These are phyloP conservation scores for Claviceps citrina DNA, from an alignment of 2,329 filamentous ascomycete species.

Conservation along the genomic window DNA sequence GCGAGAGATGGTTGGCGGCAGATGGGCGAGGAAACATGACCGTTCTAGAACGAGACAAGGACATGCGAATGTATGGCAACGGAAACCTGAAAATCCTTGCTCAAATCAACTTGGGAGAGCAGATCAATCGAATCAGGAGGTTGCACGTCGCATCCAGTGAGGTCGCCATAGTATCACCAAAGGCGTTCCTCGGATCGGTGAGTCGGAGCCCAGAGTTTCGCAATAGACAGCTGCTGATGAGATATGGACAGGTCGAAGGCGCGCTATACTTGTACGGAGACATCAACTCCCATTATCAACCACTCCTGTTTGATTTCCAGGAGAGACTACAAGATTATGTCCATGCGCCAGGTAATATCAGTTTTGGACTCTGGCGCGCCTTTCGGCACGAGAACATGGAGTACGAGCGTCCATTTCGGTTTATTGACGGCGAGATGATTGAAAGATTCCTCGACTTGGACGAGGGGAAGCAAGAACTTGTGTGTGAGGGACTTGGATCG, in stretches of 20 bases:
- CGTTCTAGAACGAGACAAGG: constrained; percentile 57
- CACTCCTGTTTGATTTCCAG: constrained; percentile 74
- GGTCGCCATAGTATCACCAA: constrained; percentile 57
- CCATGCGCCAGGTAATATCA: constrained; percentile 53
- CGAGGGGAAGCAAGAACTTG: constrained; percentile 37
- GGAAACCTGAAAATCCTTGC: constrained; percentile 56
- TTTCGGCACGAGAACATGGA: constrained; percentile 60
- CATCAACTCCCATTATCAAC: constrained; percentile 56
- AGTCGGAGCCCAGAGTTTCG: constrained; percentile 16
- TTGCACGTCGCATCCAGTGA: constrained; percentile 51
- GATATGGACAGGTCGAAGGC: constrained; percentile 55
- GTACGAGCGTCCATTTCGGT: constrained; percentile 66
- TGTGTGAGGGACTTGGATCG: constrained; percentile 41
- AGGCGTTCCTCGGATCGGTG: constrained; percentile 81
- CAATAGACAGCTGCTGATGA: constrained; percentile 4
- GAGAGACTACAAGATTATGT: constrained; percentile 50
- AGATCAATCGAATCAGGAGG: constrained; percentile 75
- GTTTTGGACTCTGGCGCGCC: constrained; percentile 67
- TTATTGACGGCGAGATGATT: constrained; percentile 83
- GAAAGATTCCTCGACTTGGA: constrained; percentile 67
- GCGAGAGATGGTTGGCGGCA: constrained; percentile 63
- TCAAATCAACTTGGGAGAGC: constrained; percentile 78
- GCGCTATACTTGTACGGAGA: constrained; percentile 79
- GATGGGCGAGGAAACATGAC: constrained; percentile 81
- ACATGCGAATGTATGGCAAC: constrained; percentile 58